Conservation (phyloP, 176 grass and related monocot genomes). For the Zoysia pacifica region DNA sequence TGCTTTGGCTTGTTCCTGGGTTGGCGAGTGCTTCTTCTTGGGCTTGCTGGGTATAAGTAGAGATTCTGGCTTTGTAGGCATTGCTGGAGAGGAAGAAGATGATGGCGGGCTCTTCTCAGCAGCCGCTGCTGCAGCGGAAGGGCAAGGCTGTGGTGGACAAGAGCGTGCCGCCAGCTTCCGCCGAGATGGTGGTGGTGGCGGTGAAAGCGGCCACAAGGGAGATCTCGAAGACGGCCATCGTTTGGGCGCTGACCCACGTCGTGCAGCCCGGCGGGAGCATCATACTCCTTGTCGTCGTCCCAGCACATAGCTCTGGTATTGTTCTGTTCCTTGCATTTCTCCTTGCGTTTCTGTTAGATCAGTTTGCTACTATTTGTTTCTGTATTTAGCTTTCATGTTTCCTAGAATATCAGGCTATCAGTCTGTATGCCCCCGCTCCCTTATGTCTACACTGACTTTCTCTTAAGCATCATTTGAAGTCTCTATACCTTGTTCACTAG, state of each 20-base stretch:
- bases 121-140: constrained; percentile 70
- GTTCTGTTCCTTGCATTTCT: constrained; percentile 30
- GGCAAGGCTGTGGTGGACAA: constrained; percentile 66
- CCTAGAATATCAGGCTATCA: background rate
- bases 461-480: constrained; percentile 17
- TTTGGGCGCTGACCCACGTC: constrained; percentile 93
- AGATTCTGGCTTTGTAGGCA: constrained; percentile 50
- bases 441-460: constrained; percentile 14
- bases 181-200: constrained; percentile 88
- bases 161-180: background rate
- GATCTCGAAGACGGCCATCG: constrained; percentile 86
- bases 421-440: background rate
- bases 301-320: constrained; percentile 78
- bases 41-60: background rate
- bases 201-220: constrained; percentile 75
- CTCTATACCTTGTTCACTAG: constrained; percentile 19
- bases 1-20: constrained; percentile 24
- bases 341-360: background rate
- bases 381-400: constrained; percentile 7
- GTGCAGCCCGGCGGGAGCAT: constrained; percentile 89
- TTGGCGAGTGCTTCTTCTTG: constrained; percentile 22
- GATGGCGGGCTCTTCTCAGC: constrained; percentile 54
- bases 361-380: constrained; percentile 14
- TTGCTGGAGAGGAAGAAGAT: constrained; percentile 11
- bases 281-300: constrained; percentile 77